Evolutionary conservation across 805 yeast species (phyloP).

Genomic region (Zygosaccharomyces gambellarensis): DNA sequence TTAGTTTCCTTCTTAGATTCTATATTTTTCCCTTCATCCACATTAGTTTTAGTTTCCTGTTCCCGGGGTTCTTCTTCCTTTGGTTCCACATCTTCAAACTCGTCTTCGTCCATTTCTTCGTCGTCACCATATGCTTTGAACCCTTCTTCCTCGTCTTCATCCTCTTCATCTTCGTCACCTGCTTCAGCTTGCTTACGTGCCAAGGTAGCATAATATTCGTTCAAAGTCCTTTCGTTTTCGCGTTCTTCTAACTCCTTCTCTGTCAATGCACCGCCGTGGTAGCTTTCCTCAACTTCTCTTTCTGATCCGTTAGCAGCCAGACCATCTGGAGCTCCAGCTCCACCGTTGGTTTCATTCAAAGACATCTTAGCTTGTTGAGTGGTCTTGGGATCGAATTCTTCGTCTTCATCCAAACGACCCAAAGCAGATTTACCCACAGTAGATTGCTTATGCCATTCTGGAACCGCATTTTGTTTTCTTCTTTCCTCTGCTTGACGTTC

Average conservation of each 20-base stretch:
- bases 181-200: slow-evolving; percentile 64
- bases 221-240: slow-evolving; percentile 66
- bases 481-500: slow-evolving; percentile 63
- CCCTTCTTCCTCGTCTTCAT: slow-evolving; percentile 45
- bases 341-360: slow-evolving; percentile 14
- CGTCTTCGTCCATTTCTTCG: slow-evolving; percentile 22
- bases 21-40: neutral
- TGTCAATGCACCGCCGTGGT: slow-evolving; percentile 22
- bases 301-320: slow-evolving; percentile 1
- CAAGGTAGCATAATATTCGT: slow-evolving; percentile 72
- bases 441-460: slow-evolving; percentile 91
- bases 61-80: slow-evolving; percentile 3
- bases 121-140: slow-evolving; percentile 38
- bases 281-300: slow-evolving; percentile 18
- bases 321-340: neutral
- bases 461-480: slow-evolving; percentile 88
- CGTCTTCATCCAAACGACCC: slow-evolving; percentile 53
- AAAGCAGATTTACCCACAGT: slow-evolving; percentile 72
- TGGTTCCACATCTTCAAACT: slow-evolving; percentile 22
- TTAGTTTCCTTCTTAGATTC: neutral
- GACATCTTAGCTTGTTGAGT: slow-evolving; percentile 23
- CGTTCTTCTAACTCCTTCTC: slow-evolving; percentile 47
- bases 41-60: slow-evolving; percentile 1
- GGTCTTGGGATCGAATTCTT: slow-evolving; percentile 34
- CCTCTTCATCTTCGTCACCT: slow-evolving; percentile 50